phyloP scores from a whole-genome alignment of 2,329 filamentous ascomycete species.

The Calcarisporium arbuscula region DNA sequence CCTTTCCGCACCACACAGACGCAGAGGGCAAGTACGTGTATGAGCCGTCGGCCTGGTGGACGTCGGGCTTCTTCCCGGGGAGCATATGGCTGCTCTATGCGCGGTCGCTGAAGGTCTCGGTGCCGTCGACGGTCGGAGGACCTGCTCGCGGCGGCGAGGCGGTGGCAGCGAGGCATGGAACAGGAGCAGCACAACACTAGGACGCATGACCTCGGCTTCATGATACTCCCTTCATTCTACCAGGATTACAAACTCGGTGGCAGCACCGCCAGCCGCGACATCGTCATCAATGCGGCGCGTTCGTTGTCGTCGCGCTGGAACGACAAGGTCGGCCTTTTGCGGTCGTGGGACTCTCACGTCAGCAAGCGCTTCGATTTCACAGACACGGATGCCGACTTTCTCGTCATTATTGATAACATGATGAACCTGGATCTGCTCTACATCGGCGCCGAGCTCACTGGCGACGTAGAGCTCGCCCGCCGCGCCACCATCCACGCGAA shows the following conservation, averaged over 20 bases:
- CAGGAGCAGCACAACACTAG: conserved; percentile 6
- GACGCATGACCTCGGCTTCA: conserved; percentile 11
- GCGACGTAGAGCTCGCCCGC: conserved; percentile 6
- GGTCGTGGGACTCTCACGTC: conserved; percentile 9
- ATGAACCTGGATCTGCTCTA: conserved; percentile 14
- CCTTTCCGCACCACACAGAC: conserved; percentile 4
- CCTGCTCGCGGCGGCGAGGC: conserved; percentile 6
- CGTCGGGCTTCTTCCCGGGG: conserved; percentile 12
- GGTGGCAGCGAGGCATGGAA: conserved; percentile 10
- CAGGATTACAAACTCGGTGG: conserved; percentile 4
- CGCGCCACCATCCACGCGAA: conserved; percentile 8
- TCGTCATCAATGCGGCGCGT: conserved; percentile 8
- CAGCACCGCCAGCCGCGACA: conserved; percentile 2
- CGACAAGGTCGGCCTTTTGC: conserved; percentile 8
- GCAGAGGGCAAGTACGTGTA: conserved; percentile 2
- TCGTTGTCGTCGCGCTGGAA: conserved; percentile 10
- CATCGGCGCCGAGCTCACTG: conserved; percentile 7
- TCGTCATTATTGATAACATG: conserved; percentile 13
- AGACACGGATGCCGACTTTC: conserved; percentile 6
- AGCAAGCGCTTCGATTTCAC: conserved; percentile 5
- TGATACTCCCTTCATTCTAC: conserved; percentile 10
- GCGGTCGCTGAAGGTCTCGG: conserved; percentile 2
- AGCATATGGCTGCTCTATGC: conserved; percentile 9
- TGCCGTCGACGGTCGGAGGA: conserved; percentile 5
- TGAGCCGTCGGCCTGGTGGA: conserved; percentile 18